Evolutionary conservation across 2,329 filamentous ascomycete species (phyloP).

Genomic region (Xylariomycetidae sp.): DNA sequence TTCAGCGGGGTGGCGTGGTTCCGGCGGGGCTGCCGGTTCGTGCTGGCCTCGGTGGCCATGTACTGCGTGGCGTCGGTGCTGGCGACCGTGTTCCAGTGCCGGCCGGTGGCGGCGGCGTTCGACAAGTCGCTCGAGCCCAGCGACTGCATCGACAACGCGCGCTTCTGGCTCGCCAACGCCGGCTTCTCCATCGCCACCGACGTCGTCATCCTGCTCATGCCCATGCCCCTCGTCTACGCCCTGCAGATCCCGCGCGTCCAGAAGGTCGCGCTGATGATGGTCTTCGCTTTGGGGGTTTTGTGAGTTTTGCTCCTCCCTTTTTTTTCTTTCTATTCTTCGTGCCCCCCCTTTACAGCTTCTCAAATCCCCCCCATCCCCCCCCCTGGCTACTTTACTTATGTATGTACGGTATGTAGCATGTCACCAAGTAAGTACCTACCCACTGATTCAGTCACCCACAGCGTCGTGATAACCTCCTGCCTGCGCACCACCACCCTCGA

Average conservation of each 20-base stretch:
- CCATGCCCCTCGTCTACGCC: constrained; percentile 34
- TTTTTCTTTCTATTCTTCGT: neutral
- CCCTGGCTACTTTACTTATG: too few relatives aligned
- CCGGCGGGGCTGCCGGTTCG: constrained; percentile 16
- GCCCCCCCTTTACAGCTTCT: neutral
- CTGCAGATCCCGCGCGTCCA: constrained; percentile 32
- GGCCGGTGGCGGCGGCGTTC: constrained; percentile 23
- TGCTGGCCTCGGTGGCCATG: constrained; percentile 17
- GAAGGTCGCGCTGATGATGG: constrained; percentile 31
- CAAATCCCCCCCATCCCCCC: too few relatives aligned
- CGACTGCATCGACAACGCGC: constrained; percentile 30
- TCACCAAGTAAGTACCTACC: too few relatives aligned
- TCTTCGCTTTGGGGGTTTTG: constrained; percentile 38
- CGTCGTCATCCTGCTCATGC: constrained; percentile 32
- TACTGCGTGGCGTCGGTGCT: constrained; percentile 24
- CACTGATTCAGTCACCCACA: constrained; percentile 3
- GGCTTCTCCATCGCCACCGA: constrained; percentile 36
- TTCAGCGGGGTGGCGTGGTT: constrained; percentile 26
- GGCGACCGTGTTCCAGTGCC: constrained; percentile 27
- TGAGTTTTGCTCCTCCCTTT: constrained; percentile 16
- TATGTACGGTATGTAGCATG: too few relatives aligned
- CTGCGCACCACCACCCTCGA: constrained; percentile 34
- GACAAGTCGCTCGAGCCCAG: constrained; percentile 18
- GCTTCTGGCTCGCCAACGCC: constrained; percentile 37
- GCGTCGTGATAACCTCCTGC: constrained; percentile 27